Base-by-base conservation (phyloP, 352 stramenopile species). In the Phytopythium litorale region DNA sequence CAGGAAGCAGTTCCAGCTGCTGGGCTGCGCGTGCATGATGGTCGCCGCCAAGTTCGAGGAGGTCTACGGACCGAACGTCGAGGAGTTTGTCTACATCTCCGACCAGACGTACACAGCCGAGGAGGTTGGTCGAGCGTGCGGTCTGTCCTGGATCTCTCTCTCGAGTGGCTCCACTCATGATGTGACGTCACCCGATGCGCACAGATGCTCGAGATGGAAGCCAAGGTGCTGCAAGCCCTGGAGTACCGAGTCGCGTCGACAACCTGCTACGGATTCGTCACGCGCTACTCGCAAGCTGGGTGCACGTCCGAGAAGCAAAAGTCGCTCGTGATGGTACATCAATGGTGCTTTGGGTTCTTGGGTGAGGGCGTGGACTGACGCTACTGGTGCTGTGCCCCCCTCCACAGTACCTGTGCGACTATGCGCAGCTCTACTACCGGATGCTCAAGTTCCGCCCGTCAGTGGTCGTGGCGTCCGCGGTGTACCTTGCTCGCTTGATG, bases 11-110 rank as follows among this genome's bases (percentile, higher is more conserved):
- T 92, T 99, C 40, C 97, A 99, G 70, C 76, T 99, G 8, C 79
- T 99, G 30, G 97, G 96, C 38, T 96, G 98, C 35, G 97, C 96
- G 16, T 96, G 94, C 32, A 92, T 99, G 63, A 92, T 99, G 58
- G 85, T 99, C 61, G 96, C 97, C 40, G 95, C 89, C 70, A 99
- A 99, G 69, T 99, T 98, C 65, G 96, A 99, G 78, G 97, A 99
- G 72, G 97, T 99, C 19, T 98, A 98, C 66, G 88, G 89, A 16
- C 92, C 92, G 8, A 95, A 96, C 52, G 79, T 93, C 56, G 84
- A 95, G 54, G 97, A 99, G 60, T 99, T 96, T 73, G 95, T 99
- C 7, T 99, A 98, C 79, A 98, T 99, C 62, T 98, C 94, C 3
- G 96, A 99, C 71, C 82, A 97, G 66, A 97, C 96, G 19, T 99